phyloP scores from a whole-genome alignment of 163 green algal species.

The Chlamydomonas reinhardtii region DNA sequence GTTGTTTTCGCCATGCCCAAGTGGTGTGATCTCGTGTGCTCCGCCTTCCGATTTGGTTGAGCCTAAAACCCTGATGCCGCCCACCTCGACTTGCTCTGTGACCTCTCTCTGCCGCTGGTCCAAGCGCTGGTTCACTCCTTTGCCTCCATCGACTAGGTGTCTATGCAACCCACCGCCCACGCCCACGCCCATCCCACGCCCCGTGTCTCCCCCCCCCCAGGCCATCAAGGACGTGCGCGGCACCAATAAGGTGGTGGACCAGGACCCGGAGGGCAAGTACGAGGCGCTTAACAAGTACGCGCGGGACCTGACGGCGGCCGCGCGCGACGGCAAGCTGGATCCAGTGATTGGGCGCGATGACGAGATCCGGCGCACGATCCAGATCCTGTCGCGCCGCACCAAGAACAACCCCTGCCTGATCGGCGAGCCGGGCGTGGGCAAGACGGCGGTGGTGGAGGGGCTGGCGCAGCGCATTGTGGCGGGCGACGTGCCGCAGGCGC shows the following conservation, averaged over 20 bases:
- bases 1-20: too few relatives aligned
- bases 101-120: too few relatives aligned
- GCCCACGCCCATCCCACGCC: too few relatives aligned
- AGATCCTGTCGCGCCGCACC: conserved; percentile 95
- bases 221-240: conserved; percentile 84
- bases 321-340: conserved; percentile 93
- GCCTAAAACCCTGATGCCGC: too few relatives aligned
- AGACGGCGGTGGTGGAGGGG: conserved; percentile 94
- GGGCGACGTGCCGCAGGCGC: conserved; percentile 86
- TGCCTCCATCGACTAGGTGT: too few relatives aligned
- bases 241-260: conserved; percentile 70
- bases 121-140: too few relatives aligned
- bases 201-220: conserved; percentile 16
- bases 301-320: conserved; percentile 91
- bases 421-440: conserved; percentile 74
- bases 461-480: conserved; percentile 94
- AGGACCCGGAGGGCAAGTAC: conserved; percentile 92
- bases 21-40: too few relatives aligned
- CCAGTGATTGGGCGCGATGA: conserved; percentile 97
- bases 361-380: conserved; percentile 79
- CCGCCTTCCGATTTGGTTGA: too few relatives aligned
- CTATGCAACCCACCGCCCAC: too few relatives aligned
- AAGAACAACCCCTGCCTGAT: conserved; percentile 95
- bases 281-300: conserved; percentile 95
- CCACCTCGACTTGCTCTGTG: too few relatives aligned